These are phyloP conservation scores for Cardamine occulta DNA, from an alignment of 345 rosid genomes.

Conservation along the genomic window DNA sequence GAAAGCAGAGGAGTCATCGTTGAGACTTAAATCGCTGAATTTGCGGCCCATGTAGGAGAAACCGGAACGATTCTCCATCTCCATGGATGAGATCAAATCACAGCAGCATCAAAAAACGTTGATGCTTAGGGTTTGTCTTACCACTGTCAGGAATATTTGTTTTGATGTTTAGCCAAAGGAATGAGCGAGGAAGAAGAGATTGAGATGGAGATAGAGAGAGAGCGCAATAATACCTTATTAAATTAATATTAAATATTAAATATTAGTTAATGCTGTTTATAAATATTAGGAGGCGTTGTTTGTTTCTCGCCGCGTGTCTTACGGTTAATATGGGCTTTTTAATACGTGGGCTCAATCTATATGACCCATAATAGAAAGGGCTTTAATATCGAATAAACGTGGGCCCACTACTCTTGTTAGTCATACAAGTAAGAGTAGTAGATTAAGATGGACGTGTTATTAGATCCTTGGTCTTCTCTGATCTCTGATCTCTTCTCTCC, in stretches of 20 bases:
- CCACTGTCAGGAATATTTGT: slow-evolving; percentile 38
- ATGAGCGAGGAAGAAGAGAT: slow-evolving; percentile 3
- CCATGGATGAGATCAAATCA: slow-evolving; percentile 46
- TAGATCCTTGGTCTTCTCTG: slow-evolving; percentile 11
- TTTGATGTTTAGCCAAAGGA: slow-evolving; percentile 25
- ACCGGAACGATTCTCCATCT: slow-evolving; percentile 45
- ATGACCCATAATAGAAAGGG: slow-evolving; percentile 10
- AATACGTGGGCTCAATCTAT: no score
- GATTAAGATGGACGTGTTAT: slow-evolving; percentile 24
- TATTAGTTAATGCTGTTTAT: not conserved
- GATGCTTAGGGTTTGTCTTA: slow-evolving; percentile 32
- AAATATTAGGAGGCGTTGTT: not conserved
- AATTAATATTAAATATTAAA: not conserved
- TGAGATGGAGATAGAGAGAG: not conserved
- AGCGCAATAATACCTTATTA: slow-evolving; percentile 2
- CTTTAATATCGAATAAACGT: not conserved
- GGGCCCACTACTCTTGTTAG: slow-evolving; percentile 27
- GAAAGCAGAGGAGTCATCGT: slow-evolving; percentile 74
- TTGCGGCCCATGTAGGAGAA: slow-evolving; percentile 55
- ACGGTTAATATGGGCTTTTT: slow-evolving; percentile 1
- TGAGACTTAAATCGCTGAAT: slow-evolving; percentile 46
- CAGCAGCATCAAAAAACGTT: slow-evolving; percentile 3
- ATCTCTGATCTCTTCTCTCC: not conserved
- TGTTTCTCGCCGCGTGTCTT: slow-evolving; percentile 4
- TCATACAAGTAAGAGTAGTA: slow-evolving; percentile 7